Evolutionary conservation across 2,329 filamentous ascomycete genomes (phyloP).

Genomic region (Exophiala xenobiotica): DNA sequence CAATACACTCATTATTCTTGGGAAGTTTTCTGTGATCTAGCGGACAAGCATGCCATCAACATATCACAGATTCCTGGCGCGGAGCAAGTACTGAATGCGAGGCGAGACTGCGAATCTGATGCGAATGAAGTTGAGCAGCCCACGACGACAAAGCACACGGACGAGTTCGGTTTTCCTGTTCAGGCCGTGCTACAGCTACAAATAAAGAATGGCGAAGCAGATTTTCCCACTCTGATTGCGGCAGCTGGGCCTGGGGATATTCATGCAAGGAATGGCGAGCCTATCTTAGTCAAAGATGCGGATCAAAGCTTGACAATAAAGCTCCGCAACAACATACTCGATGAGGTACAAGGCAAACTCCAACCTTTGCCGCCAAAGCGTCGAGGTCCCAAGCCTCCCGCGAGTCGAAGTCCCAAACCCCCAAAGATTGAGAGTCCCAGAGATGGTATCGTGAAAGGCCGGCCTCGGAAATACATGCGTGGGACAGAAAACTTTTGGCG

Average conservation of each 20-base stretch:
- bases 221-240: slow-evolving; percentile 43
- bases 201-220: slow-evolving; percentile 43
- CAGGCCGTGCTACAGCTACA: slow-evolving; percentile 37
- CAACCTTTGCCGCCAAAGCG: not conserved
- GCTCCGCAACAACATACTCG: slow-evolving; percentile 2
- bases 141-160: slow-evolving; percentile 22
- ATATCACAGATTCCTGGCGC: slow-evolving; percentile 18
- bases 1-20: slow-evolving; percentile 58
- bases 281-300: slow-evolving; percentile 34
- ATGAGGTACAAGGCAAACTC: not conserved
- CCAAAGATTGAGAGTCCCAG: not conserved
- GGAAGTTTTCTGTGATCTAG: slow-evolving; percentile 53
- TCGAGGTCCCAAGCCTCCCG: too few species aligned
- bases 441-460: slow-evolving; percentile 15
- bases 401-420: not conserved
- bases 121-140: not conserved
- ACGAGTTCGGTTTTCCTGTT: slow-evolving; percentile 51
- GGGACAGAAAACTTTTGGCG: slow-evolving; percentile 33
- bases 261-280: slow-evolving; percentile 37
- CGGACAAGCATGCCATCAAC: slow-evolving; percentile 44
- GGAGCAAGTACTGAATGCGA: slow-evolving; percentile 10
- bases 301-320: slow-evolving; percentile 33
- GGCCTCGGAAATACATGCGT: slow-evolving; percentile 30
- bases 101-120: not conserved
- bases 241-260: slow-evolving; percentile 37